Evolutionary conservation across 1,284 basidiomycete genomes (phyloP), one percentile per base, ranked within the genome.

Genomic region (Cryptococcus sp.): DNA sequence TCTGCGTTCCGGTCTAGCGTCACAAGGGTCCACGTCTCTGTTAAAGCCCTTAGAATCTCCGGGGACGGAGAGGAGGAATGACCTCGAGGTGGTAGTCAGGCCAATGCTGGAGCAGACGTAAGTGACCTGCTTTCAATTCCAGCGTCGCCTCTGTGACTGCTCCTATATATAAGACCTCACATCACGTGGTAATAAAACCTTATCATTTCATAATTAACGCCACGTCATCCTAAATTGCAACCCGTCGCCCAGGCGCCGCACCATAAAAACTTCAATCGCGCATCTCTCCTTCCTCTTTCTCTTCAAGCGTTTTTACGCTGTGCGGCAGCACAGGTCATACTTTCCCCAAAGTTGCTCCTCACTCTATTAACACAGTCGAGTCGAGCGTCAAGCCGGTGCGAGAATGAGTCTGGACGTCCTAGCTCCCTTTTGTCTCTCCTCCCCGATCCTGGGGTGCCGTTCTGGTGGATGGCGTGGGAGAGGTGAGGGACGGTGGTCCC

Each of bases 311-410:
- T 61, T 55, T 46, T 36, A 49, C 48, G 55, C 55, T 54, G 59
- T 61, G 59, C 59, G 59, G 59, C 59, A 57, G 59, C 56, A 24
- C 45, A 48, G 56, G 59, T 57, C 24, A 48, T 35, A 57, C 59
- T 64, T 67, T 58, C 64, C 65, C 70, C 55, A 59, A 60, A 63
- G 67, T 72, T 70, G 70, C 68, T 70, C 70, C 60, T 65, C 56
- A 48, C 60, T 54, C 57, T 42, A n/a, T 43, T 44, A 15, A 33
- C 21, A 44, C 43, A 38, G 56, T 50, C 50, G 56, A 61, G 65
- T 72, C 60, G 71, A 72, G 71, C 66, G 71, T 72, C 71, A 72
- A 68, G 46, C 68, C 62, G 59, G 59, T 57, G 65, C 67, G 47
- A 72, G 67, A 70, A 55, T 37, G 42, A 38, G 44, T 13, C 15